Evolutionary conservation across 2,329 filamentous ascomycete species (phyloP).

Genomic region (Fusarium xylarioides): DNA sequence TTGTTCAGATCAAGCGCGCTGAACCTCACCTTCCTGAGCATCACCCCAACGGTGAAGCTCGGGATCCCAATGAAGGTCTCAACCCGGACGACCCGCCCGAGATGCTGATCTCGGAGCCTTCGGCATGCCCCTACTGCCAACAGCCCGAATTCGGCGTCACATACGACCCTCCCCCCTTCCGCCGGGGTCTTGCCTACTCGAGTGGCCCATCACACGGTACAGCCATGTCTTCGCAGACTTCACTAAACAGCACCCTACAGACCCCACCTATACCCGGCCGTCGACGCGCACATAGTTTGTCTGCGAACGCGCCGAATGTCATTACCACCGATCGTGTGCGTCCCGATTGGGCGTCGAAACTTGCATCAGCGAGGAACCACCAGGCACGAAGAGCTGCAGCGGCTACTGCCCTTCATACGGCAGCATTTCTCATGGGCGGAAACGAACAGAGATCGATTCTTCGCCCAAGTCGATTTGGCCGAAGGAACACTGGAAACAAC

Average conservation of each 20-base stretch:
- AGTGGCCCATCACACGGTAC: slow-evolving; percentile 56
- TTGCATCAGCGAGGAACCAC: slow-evolving; percentile 84
- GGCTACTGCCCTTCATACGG: slow-evolving; percentile 92
- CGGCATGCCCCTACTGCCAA: slow-evolving; percentile 93
- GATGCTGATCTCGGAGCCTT: slow-evolving; percentile 87
- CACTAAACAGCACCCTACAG: slow-evolving; percentile 69
- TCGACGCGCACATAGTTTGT: slow-evolving; percentile 69
- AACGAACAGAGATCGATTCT: slow-evolving; percentile 59
- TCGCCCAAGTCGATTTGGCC: slow-evolving; percentile 62
- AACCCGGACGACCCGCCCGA: slow-evolving; percentile 63
- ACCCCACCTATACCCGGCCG: slow-evolving; percentile 51
- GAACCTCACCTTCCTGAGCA: slow-evolving; percentile 92
- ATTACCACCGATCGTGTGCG: slow-evolving; percentile 92
- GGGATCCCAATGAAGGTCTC: slow-evolving; percentile 49
- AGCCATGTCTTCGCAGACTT: slow-evolving; percentile 88
- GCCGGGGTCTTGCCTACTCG: slow-evolving; percentile 79
- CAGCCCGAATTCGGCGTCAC: slow-evolving; percentile 97
- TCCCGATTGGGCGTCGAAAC: slow-evolving; percentile 93
- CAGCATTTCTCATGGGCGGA: slow-evolving; percentile 87
- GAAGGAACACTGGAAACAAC: slow-evolving; percentile 60
- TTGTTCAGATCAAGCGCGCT: slow-evolving; percentile 96
- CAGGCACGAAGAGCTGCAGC: slow-evolving; percentile 88
- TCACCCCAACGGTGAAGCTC: slow-evolving; percentile 57
- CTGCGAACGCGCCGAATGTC: slow-evolving; percentile 83
- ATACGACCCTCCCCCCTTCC: slow-evolving; percentile 88